Evolutionary conservation across 2,329 filamentous ascomycete species (phyloP).

Genomic region (Cercospora sp.): DNA sequence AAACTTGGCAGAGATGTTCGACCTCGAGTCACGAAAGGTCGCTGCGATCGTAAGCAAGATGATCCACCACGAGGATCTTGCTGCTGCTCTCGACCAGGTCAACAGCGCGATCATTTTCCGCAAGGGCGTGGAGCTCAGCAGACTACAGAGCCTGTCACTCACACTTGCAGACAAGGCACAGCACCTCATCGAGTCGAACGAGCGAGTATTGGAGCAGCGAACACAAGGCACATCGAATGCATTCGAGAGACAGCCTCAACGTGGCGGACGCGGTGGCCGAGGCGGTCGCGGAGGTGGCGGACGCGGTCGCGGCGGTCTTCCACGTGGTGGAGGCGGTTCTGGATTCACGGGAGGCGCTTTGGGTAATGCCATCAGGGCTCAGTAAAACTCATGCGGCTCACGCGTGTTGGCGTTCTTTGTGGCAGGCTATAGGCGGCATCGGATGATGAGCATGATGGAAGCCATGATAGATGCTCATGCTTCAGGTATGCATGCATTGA

Average conservation of each 20-base stretch:
- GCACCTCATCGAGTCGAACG: conserved; percentile 92
- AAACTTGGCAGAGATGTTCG: conserved; percentile 91
- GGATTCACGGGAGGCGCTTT: conserved; percentile 81
- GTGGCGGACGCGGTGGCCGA: conserved; percentile 66
- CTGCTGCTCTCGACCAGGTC: conserved; percentile 94
- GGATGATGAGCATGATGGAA: conserved; percentile 9
- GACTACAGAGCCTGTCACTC: conserved; percentile 91
- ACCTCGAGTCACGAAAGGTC: conserved; percentile 87
- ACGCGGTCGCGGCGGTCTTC: conserved; percentile 53
- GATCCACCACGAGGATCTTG: conserved; percentile 98
- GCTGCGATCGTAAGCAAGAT: conserved; percentile 96
- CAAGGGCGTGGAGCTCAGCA: conserved; percentile 96
- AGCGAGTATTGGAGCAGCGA: conserved; percentile 93
- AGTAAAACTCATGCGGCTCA: conserved; percentile 34
- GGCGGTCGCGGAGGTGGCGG: conserved; percentile 63
- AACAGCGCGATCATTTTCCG: conserved; percentile 97
- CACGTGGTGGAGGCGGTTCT: conserved; percentile 73
- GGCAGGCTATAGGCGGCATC: conserved; percentile 4
- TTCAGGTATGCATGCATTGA: conserved; percentile 10
- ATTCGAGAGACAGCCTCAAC: conserved; percentile 86
- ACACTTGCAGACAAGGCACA: conserved; percentile 96
- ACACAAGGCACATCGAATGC: conserved; percentile 94
- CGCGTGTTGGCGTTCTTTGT: conserved; percentile 21
- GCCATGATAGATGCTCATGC: conserved; percentile 7
- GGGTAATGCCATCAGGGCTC: conserved; percentile 58